Percentiles rank a stretch among this genome's conserved stretches.
These are phyloP conservation scores for Glebionis coronaria DNA, from an alignment of 129 eudicot genomes.

Conservation along the genomic window DNA sequence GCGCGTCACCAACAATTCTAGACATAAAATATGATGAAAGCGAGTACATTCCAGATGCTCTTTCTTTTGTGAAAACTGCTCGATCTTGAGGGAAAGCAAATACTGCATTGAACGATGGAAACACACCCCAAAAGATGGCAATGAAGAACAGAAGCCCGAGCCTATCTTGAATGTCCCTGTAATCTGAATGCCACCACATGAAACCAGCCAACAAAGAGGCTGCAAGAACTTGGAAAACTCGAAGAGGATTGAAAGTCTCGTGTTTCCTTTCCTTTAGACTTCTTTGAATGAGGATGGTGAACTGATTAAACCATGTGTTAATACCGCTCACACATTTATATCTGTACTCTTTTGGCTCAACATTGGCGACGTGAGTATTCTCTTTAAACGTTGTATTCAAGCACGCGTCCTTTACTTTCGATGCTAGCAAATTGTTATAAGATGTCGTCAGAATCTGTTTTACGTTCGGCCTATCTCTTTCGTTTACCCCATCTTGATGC, in stretches of 20 bases:
- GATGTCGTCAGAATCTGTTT: slow-evolving; percentile 63
- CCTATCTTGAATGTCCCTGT: slow-evolving; percentile 67
- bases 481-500: slow-evolving; percentile 54
- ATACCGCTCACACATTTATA: slow-evolving; percentile 21
- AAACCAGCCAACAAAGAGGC: slow-evolving; percentile 75
- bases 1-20: slow-evolving; percentile 69
- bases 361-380: slow-evolving; percentile 2
- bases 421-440: slow-evolving; percentile 59
- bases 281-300: slow-evolving; percentile 59
- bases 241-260: slow-evolving; percentile 73
- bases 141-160: slow-evolving; percentile 84
- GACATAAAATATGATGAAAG: slow-evolving; percentile 88
- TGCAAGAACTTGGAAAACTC: slow-evolving; percentile 80
- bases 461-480: slow-evolving; percentile 60
- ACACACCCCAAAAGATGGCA: slow-evolving; percentile 92
- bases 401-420: slow-evolving; percentile 60
- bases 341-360: slow-evolving; percentile 5
- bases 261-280: slow-evolving; percentile 83
- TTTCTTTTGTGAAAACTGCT: slow-evolving; percentile 67
- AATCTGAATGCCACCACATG: slow-evolving; percentile 98
- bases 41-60: slow-evolving; percentile 92
- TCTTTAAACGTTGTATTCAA: slow-evolving; percentile 30
- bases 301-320: slow-evolving; percentile 63
- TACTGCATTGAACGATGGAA: slow-evolving; percentile 76
- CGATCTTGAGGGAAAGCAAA: slow-evolving; percentile 97